These are phyloP conservation scores for Ceratocystis colombiana DNA, from an alignment of 2,329 filamentous ascomycete genomes.

Conservation along the genomic window DNA sequence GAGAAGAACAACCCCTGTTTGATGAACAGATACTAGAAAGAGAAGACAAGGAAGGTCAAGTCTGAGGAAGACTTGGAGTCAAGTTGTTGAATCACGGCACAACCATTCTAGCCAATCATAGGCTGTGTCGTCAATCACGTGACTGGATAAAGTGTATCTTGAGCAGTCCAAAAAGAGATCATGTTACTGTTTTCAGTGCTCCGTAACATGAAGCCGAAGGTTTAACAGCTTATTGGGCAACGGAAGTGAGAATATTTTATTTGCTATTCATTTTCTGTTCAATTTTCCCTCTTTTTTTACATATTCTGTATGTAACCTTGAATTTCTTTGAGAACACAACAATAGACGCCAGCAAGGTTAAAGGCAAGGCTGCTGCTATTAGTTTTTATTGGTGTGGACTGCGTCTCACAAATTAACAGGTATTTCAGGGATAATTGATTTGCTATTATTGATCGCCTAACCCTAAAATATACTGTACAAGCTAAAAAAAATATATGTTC, in stretches of 20 bases:
- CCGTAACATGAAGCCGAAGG: background rate
- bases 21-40: constrained; percentile 15
- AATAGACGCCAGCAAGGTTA: no score
- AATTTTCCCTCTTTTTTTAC: no score
- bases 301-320: no score
- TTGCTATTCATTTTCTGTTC: no score
- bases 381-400: no score
- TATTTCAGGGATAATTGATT: no score
- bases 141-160: background rate
- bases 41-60: constrained; percentile 14
- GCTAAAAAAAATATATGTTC: no score
- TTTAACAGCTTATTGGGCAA: background rate
- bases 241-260: background rate
- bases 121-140: background rate
- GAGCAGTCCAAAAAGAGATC: background rate
- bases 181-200: constrained; percentile 10
- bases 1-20: constrained; percentile 21
- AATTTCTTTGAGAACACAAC: no score
- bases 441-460: no score
- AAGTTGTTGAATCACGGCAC: constrained; percentile 16
- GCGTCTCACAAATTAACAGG: no score
- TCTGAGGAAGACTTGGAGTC: constrained; percentile 12
- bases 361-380: no score
- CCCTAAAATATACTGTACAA: no score
- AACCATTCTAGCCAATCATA: constrained; percentile 20